Base-by-base conservation (phyloP, 306 rosid genomes). In the Castanea sativa region DNA sequence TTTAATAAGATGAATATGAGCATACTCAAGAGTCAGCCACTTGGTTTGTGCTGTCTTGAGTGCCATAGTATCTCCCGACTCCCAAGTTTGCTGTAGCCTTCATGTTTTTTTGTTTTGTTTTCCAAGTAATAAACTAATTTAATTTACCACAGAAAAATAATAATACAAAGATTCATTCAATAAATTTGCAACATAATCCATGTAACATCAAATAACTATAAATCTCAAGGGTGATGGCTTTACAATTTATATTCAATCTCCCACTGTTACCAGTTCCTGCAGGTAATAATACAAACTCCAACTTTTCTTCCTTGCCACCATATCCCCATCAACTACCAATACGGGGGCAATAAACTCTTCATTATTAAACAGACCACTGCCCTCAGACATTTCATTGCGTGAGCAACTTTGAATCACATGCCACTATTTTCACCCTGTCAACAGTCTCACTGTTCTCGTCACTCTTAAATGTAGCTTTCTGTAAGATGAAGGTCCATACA, bases 401-500 rank as follows among this genome's bases (percentile, higher is more conserved):
- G 79, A 95, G 98, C 87, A 95, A 82, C 91, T 92, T 92, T 23
- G 99, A 92, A 81, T 95, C 98, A 32, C 99, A 95, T 13, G 99
- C 99, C 76, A 95, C 99, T 33, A 95, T 95, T 85, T 95, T 95
- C 76, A 95, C 97, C 38, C 88, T 85, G 29, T 71, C 91, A 5
- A 95, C 97, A 5, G 0, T 63, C 90, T 95, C 99, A 75, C 23
- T 81, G 76, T 35, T 16, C 14, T 95, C 98, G 67, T 92, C 99
- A 43, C 71, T 86, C 92, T 95, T 95, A 21, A 92, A 88, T 73
- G 2, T 0, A 14, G 98, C 99, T 74, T 85, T 33, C 77, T 92
- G 98, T 73, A 95, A 86, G 80, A 95, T 95, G 86, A 95, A 95
- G 77, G 99, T 95, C 99, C 99, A 92, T 63, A 95, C 98, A 74